phyloP scores from a whole-genome alignment of 345 rosid genomes.

The Eutrema heterophyllum region DNA sequence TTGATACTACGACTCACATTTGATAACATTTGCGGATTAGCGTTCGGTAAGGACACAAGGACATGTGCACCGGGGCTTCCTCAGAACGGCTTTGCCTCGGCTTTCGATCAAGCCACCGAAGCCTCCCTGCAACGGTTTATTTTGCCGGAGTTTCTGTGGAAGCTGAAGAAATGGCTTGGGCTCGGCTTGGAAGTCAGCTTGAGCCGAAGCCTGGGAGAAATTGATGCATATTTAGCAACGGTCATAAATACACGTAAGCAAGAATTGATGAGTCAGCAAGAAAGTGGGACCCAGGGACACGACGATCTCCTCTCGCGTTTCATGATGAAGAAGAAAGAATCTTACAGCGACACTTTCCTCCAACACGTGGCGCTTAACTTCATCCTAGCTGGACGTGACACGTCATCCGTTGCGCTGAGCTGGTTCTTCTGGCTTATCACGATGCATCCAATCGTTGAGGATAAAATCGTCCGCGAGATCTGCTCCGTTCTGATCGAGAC shows the following conservation, averaged over 20 bases:
- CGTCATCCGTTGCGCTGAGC: conserved; percentile 82
- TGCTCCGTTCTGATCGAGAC: conserved; percentile 61
- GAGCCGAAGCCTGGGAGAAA: conserved; percentile 63
- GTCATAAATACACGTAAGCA: conserved; percentile 67
- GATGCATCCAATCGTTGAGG: conserved; percentile 60
- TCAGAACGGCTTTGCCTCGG: conserved; percentile 64
- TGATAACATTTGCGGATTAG: conserved; percentile 91
- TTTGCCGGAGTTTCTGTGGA: conserved; percentile 77
- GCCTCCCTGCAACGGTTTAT: conserved; percentile 88
- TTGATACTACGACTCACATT: conserved; percentile 84
- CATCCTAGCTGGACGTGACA: conserved; percentile 97
- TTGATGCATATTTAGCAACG: conserved; percentile 54
- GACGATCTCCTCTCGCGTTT: conserved; percentile 85
- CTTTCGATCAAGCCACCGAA: conserved; percentile 87
- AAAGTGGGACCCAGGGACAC: conserved; percentile 46
- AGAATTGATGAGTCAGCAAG: conserved; percentile 53
- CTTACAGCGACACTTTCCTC: conserved; percentile 67
- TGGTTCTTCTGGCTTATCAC: conserved; percentile 89
- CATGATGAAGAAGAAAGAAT: conserved; percentile 70
- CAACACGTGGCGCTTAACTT: conserved; percentile 90
- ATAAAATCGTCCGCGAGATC: conserved; percentile 58
- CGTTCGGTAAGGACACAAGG: conserved; percentile 86
- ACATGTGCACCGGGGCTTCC: conserved; percentile 75
- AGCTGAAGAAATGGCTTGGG: conserved; percentile 73
- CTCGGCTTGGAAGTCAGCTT: conserved; percentile 79